Conservation (phyloP, 2,329 filamentous ascomycete genomes). For the Fusarium duplospermum region DNA sequence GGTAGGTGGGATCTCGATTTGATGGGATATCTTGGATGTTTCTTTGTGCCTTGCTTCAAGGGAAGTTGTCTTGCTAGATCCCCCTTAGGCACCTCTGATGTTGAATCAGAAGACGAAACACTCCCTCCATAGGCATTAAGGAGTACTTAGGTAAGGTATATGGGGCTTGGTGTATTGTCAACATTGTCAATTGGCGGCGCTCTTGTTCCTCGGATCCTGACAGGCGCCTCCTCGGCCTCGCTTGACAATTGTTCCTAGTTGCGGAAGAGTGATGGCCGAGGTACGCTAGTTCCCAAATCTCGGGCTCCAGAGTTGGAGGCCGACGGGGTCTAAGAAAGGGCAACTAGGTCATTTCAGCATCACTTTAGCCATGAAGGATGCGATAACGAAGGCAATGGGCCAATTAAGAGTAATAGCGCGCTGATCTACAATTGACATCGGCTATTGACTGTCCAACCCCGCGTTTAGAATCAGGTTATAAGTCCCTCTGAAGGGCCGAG, state of each 20-base stretch:
- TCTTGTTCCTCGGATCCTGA: too few relatives aligned
- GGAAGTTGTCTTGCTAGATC: not conserved
- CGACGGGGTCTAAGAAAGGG: not conserved
- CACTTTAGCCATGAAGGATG: not conserved
- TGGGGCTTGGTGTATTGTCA: not conserved
- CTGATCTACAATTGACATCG: not conserved
- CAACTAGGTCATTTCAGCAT: not conserved
- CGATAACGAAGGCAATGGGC: not conserved
- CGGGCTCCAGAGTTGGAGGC: not conserved
- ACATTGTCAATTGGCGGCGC: too few relatives aligned
- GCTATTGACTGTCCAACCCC: not conserved
- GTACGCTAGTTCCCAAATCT: not conserved
- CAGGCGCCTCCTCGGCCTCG: not conserved
- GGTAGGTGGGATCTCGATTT: fast-evolving
- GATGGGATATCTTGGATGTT: not conserved
- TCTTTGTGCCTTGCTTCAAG: not conserved
- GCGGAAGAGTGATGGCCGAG: not conserved
- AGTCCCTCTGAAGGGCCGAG: not conserved
- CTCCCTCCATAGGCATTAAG: too few relatives aligned
- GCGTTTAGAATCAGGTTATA: not conserved
- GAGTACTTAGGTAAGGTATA: not conserved
- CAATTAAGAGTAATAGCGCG: not conserved
- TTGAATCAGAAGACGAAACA: not conserved
- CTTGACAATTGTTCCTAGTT: not conserved
- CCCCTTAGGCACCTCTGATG: not conserved